phyloP scores from a whole-genome alignment of 2,329 filamentous ascomycete species.

The Colletotrichum paranaense region DNA sequence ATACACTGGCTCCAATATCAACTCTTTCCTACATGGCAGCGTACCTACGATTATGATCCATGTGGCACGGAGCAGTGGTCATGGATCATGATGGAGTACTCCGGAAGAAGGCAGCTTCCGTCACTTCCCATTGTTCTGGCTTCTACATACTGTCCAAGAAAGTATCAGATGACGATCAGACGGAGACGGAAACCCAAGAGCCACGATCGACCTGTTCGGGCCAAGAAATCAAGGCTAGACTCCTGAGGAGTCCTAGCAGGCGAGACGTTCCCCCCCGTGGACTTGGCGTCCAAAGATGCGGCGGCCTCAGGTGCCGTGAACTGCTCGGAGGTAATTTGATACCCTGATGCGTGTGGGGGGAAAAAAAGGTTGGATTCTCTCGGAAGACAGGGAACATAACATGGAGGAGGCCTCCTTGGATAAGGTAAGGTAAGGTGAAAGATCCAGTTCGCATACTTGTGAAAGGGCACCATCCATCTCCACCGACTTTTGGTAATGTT shows the following conservation, averaged over 20 bases:
- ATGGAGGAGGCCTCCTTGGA: not conserved
- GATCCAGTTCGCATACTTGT: no score
- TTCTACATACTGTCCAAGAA: not conserved
- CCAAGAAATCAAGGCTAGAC: not conserved
- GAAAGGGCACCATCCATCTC: not conserved
- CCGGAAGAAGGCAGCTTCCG: not conserved
- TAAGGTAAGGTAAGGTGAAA: not conserved
- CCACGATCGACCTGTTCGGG: not conserved
- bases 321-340: slow-evolving; percentile 14
- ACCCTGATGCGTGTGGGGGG: not conserved
- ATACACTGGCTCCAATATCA: not conserved
- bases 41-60: no score
- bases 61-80: no score
- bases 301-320: slow-evolving; percentile 2
- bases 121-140: not conserved
- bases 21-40: no score
- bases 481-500: not conserved
- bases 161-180: not conserved
- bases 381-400: no score
- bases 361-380: not conserved
- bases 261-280: not conserved
- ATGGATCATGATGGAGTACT: not conserved
- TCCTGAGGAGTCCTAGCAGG: not conserved
- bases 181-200: not conserved
- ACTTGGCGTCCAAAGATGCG: slow-evolving; percentile 3